Conservation (phyloP, 1,139 yeast species). For the Eremothecium gossypii region DNA sequence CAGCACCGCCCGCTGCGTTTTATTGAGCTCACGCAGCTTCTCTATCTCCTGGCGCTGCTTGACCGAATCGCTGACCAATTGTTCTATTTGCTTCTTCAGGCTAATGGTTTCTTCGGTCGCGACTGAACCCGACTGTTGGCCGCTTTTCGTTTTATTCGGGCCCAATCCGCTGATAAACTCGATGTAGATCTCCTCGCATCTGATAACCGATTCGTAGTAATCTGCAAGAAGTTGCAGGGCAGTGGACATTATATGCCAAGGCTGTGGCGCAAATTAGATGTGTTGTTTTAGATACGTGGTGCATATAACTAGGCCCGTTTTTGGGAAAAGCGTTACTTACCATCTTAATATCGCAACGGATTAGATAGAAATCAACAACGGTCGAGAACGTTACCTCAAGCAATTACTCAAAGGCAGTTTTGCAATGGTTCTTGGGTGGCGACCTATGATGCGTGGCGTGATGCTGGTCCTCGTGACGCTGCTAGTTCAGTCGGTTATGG, state of each 20-base stretch:
- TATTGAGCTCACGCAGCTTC: constrained; percentile 22
- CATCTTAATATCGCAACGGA: too few relatives aligned
- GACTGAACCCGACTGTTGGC: constrained; percentile 5
- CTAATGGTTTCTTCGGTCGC: constrained; percentile 18
- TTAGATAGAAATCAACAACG: too few relatives aligned
- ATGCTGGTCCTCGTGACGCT: background rate
- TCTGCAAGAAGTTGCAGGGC: constrained; percentile 19
- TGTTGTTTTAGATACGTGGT: too few relatives aligned
- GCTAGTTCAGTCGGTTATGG: background rate
- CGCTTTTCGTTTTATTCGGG: background rate
- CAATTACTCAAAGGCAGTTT: too few relatives aligned
- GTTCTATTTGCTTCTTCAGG: constrained; percentile 30
- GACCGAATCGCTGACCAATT: constrained; percentile 26
- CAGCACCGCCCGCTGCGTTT: constrained; percentile 28
- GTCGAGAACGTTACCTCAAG: too few relatives aligned
- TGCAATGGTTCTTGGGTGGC: too few relatives aligned
- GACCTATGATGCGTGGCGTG: background rate
- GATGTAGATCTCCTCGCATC: constrained; percentile 20
- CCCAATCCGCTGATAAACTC: constrained; percentile 7
- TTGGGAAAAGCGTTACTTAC: too few relatives aligned
- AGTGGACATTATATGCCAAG: constrained; percentile 14
- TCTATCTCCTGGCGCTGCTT: constrained; percentile 25
- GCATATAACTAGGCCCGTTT: too few relatives aligned
- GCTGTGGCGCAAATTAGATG: background rate
- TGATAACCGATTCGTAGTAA: constrained; percentile 22